Conservation (phyloP, 352 stramenopile genomes). For the Pythium aristosporum region DNA sequence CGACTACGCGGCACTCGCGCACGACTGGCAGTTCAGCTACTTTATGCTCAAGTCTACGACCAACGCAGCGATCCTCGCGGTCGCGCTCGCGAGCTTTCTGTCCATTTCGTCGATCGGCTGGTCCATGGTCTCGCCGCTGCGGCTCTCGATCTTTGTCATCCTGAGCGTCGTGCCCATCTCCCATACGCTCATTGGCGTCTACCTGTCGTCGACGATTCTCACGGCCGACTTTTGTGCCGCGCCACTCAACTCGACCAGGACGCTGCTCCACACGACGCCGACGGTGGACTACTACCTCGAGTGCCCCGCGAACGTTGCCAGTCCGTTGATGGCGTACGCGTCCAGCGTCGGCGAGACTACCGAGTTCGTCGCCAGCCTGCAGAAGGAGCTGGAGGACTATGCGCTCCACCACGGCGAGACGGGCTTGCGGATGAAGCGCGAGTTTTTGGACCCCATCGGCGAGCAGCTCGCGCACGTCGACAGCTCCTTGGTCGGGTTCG, state of each 20-base stretch:
- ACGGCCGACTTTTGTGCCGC: conserved; percentile 79
- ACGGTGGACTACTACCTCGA: conserved; percentile 62
- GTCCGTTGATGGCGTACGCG: conserved; percentile 41
- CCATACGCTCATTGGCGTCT: conserved; percentile 76
- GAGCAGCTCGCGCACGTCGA: conserved; percentile 41
- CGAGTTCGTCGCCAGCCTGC: conserved; percentile 32
- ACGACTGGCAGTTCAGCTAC: conserved; percentile 71
- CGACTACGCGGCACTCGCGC: conserved; percentile 54
- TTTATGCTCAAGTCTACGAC: conserved; percentile 83
- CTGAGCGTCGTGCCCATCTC: conserved; percentile 77
- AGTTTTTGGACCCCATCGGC: conserved; percentile 74
- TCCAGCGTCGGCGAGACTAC: conserved; percentile 36
- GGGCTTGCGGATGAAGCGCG: conserved; percentile 60
- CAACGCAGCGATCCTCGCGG: conserved; percentile 73
- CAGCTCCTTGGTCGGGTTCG: conserved; percentile 34
- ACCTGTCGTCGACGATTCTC: conserved; percentile 78
- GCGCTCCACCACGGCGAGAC: conserved; percentile 47
- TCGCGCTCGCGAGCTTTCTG: conserved; percentile 72
- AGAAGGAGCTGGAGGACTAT: conserved; percentile 52
- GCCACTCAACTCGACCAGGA: conserved; percentile 60
- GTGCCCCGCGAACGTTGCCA: conserved; percentile 52
- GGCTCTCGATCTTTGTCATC: conserved; percentile 74
- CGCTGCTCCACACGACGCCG: conserved; percentile 50
- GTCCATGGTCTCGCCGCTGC: conserved; percentile 72
- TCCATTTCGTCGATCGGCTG: conserved; percentile 80